These are phyloP conservation scores for Phytophthora fragariae DNA, from an alignment of 352 stramenopile species.

Conservation along the genomic window DNA sequence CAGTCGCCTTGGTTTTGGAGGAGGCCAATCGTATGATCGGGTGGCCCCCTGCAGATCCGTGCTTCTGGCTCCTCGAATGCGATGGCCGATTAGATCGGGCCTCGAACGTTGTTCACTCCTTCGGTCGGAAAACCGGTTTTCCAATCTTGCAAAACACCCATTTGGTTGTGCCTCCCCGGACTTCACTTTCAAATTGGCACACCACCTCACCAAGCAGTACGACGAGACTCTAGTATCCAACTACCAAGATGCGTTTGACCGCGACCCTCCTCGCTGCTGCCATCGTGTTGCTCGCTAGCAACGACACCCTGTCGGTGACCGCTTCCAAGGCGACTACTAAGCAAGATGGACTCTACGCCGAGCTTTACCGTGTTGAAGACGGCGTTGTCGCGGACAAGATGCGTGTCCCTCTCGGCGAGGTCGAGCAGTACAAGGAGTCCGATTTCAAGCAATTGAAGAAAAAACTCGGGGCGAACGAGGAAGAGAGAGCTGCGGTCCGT, in stretches of 20 bases:
- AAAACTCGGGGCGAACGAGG: conserved; percentile 5
- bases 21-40: too few species aligned
- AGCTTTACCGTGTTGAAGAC: conserved; percentile 16
- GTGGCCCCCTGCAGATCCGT: too few species aligned
- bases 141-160: not conserved
- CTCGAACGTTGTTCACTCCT: too few species aligned
- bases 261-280: conserved; percentile 3
- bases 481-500: conserved; percentile 11
- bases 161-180: not conserved
- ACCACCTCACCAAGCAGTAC: not conserved
- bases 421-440: conserved; percentile 8
- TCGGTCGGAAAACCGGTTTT: too few species aligned
- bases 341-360: conserved; percentile 19
- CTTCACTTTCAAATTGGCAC: not conserved
- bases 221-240: not conserved
- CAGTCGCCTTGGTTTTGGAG: too few species aligned
- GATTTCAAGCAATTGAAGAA: conserved; percentile 19
- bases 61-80: too few species aligned
- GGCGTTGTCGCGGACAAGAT: conserved; percentile 21
- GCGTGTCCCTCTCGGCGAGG: conserved; percentile 16
- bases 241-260: conserved; percentile 15
- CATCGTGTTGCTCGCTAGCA: conserved; percentile 12
- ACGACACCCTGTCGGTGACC: not conserved
- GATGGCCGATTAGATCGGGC: too few species aligned
- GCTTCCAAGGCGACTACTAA: conserved; percentile 5